Evolutionary conservation across 495 filamentous ascomycete genomes (phyloP).

Genomic region (Cenococcum geophilum): DNA sequence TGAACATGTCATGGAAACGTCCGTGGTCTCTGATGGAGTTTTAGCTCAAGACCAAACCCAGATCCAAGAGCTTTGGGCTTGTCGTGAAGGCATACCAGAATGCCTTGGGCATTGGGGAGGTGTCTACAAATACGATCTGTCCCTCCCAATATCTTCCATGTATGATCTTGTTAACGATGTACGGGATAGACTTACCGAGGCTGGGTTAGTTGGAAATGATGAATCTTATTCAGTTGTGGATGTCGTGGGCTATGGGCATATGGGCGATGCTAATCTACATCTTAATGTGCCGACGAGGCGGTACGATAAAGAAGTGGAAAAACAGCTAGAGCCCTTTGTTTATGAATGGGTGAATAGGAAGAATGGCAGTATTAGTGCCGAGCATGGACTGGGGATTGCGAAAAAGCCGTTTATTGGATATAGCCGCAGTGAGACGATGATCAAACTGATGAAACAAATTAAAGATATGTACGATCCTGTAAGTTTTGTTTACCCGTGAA

Average conservation of each 20-base stretch:
- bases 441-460: slow-evolving; percentile 86
- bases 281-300: slow-evolving; percentile 75
- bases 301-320: slow-evolving; percentile 85
- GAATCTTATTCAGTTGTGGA: slow-evolving; percentile 74
- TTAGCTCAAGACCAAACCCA: slow-evolving; percentile 91
- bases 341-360: slow-evolving; percentile 91
- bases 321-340: slow-evolving; percentile 85
- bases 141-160: slow-evolving; percentile 81
- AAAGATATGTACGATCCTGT: slow-evolving; percentile 91
- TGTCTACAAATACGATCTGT: slow-evolving; percentile 97
- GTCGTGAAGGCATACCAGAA: slow-evolving; percentile 90
- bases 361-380: slow-evolving; percentile 88
- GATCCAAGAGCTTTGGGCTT: slow-evolving; percentile 75
- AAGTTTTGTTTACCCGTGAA: slow-evolving; percentile 38
- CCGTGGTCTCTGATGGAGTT: slow-evolving; percentile 79
- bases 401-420: slow-evolving; percentile 95
- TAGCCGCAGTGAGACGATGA: slow-evolving; percentile 77
- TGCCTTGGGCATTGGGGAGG: slow-evolving; percentile 83
- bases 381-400: slow-evolving; percentile 88
- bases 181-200: slow-evolving; percentile 58
- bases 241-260: slow-evolving; percentile 94
- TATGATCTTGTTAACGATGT: slow-evolving; percentile 86
- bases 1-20: slow-evolving; percentile 81
- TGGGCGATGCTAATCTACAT: slow-evolving; percentile 94
- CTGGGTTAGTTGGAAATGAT: slow-evolving; percentile 70